A percentile compares a stretch with the other conserved stretches of the same genome.
Conservation (phyloP, 805 yeast genomes). For the Candida ficus region DNA sequence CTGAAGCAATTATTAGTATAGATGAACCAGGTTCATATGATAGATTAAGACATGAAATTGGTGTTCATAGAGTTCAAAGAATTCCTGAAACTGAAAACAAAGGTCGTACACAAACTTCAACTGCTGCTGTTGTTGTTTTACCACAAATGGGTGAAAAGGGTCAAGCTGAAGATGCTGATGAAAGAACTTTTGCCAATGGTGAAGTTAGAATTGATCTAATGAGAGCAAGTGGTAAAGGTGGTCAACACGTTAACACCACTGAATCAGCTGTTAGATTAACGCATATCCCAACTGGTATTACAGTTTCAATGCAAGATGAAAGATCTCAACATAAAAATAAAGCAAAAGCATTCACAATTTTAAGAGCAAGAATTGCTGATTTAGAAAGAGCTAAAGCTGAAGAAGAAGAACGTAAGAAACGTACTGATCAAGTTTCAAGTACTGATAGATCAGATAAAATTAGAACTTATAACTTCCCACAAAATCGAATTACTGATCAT, state of each 20-base stretch:
- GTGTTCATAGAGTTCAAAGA: constrained; percentile 94
- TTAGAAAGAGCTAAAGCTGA: constrained; percentile 61
- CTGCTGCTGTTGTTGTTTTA: constrained; percentile 90
- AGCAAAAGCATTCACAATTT: constrained; percentile 82
- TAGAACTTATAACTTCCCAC: constrained; percentile 89
- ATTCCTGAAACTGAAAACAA: constrained; percentile 91
- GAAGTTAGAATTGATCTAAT: constrained; percentile 94
- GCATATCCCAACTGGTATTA: constrained; percentile 87
- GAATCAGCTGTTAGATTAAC: constrained; percentile 94
- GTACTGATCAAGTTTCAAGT: constrained; percentile 81
- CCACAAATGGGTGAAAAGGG: constrained; percentile 69
- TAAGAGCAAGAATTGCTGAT: constrained; percentile 83
- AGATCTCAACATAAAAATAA: constrained; percentile 92
- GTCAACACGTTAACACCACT: constrained; percentile 96
- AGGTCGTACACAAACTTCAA: constrained; percentile 93
- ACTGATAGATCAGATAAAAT: constrained; percentile 92
- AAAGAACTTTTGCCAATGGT: constrained; percentile 72
- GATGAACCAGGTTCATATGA: constrained; percentile 77
- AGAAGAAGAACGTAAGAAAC: constrained; percentile 55
- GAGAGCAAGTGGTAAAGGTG: constrained; percentile 97
- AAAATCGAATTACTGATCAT: constrained; percentile 91
- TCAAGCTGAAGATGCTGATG: constrained; percentile 43
- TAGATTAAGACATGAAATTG: constrained; percentile 75
- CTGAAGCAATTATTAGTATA: constrained; percentile 71
- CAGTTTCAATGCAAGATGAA: constrained; percentile 89